Evolutionary conservation across 768 basidiomycete species (phyloP).

Genomic region (Auriscalpium vulgare): DNA sequence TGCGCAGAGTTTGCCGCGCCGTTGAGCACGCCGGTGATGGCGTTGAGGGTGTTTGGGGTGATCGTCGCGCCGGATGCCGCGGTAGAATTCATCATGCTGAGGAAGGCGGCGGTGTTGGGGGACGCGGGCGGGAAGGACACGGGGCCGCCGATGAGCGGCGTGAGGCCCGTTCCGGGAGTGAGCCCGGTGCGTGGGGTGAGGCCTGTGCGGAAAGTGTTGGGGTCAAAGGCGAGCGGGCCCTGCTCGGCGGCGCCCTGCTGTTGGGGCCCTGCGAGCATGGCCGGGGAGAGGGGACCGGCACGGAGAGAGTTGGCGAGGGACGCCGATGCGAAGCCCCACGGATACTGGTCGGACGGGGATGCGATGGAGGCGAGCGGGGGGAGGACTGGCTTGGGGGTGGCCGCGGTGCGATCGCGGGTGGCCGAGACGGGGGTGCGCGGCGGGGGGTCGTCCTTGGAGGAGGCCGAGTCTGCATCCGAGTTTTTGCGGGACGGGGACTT

Average conservation of each 20-base stretch:
- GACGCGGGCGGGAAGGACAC: slow-evolving; percentile 75
- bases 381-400: slow-evolving; percentile 55
- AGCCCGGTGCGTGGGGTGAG: slow-evolving; percentile 83
- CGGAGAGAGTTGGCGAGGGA: slow-evolving; percentile 73
- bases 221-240: slow-evolving; percentile 51
- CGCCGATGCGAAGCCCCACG: slow-evolving; percentile 53
- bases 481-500: slow-evolving; percentile 26
- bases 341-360: slow-evolving; percentile 52
- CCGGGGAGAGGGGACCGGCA: slow-evolving; percentile 89
- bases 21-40: slow-evolving; percentile 70
- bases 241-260: slow-evolving; percentile 26
- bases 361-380: slow-evolving; percentile 77
- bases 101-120: slow-evolving; percentile 86
- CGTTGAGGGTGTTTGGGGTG: slow-evolving; percentile 64
- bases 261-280: slow-evolving; percentile 89
- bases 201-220: slow-evolving; percentile 70
- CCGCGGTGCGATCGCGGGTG: slow-evolving; percentile 14
- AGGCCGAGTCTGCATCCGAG: slow-evolving; percentile 18
- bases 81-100: slow-evolving; percentile 72
- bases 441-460: slow-evolving; percentile 19
- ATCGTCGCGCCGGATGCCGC: slow-evolving; percentile 36
- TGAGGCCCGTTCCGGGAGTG: slow-evolving; percentile 79
- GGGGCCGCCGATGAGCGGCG: slow-evolving; percentile 70
- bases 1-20: slow-evolving; percentile 48
- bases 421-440: slow-evolving; percentile 16